Evolutionary conservation across 2,329 filamentous ascomycete genomes (phyloP), one percentile per base, ranked within the genome.

Genomic region (Aspergillus latus): DNA sequence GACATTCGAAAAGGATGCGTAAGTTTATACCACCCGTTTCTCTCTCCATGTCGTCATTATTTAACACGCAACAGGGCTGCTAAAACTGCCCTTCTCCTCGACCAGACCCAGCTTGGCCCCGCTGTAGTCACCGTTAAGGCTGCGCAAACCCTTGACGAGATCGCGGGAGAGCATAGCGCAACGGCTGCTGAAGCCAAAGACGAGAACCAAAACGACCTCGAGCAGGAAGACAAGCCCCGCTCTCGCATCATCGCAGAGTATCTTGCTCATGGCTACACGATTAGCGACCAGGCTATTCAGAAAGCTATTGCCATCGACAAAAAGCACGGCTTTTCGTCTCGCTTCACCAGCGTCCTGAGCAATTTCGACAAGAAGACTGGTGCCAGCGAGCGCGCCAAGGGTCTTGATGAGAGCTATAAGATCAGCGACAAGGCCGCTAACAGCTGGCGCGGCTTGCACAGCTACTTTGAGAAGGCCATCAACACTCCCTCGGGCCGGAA

Each of bases 221-320:
- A 88, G 11, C 94, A 99, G 73, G 94, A 99, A 77, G 92, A 97
- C 81, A 99, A 99, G 83, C 94, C 94, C 13, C 89, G 92, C 68
- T 86, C 89, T 40, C 90, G 94, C 67, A 96, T 99, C 74, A 76
- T 97, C 49, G 94, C 94, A 63, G 94, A 99, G 79, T 97, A 97
- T 76, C 88, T 99, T 34, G 92, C 94, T 9, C 91, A 97, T 68
- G 94, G 94, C 65, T 99, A 99, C 78, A 84, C 87, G 39, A 82
- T 97, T 62, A 92, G 84, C 59, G 87, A 89, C 70, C 79, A 83
- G 55, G 89, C 90, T 49, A 87, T 96, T 65, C 84, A 94, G 78
- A 84, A 84, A 60, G 93, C 91, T 61, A 89, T 99, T 68, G 85
- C 90, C 30, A 85, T 97, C 50, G 94, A 99, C 80, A 80, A 89